Evolutionary conservation across 495 filamentous ascomycete genomes (phyloP).

Genomic region (Tuber microsphaerosporum): DNA sequence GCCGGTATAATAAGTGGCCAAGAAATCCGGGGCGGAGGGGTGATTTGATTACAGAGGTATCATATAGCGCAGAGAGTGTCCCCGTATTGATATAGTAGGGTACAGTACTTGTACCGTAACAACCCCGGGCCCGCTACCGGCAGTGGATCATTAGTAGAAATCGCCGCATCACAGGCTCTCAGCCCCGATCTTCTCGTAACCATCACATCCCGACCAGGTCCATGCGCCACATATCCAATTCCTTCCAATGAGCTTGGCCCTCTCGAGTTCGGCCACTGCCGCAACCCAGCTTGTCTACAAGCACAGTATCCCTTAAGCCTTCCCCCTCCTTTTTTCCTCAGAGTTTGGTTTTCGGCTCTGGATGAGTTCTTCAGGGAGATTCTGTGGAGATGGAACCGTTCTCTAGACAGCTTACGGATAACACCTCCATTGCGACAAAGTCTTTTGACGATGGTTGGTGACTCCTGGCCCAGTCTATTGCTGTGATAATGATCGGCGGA

Average conservation of each 20-base stretch:
- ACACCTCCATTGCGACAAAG: conserved; percentile 14
- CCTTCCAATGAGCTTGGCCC: neutral
- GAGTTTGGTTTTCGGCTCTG: neutral
- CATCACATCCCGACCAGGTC: no score
- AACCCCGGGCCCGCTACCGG: no score
- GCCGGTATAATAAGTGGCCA: no score
- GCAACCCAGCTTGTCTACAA: neutral
- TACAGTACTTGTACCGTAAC: no score
- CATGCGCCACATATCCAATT: neutral
- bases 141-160: no score
- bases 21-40: no score
- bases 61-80: no score
- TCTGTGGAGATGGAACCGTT: conserved; percentile 16
- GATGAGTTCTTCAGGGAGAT: neutral
- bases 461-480: neutral
- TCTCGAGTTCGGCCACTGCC: neutral
- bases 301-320: neutral
- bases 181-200: neutral
- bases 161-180: neutral
- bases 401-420: conserved; percentile 19
- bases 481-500: neutral
- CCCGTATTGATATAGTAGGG: no score
- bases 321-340: neutral
- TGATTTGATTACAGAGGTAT: no score
- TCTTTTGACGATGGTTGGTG: conserved; percentile 21